phyloP scores from a whole-genome alignment of 306 rosid genomes.

The Inga oerstediana region DNA sequence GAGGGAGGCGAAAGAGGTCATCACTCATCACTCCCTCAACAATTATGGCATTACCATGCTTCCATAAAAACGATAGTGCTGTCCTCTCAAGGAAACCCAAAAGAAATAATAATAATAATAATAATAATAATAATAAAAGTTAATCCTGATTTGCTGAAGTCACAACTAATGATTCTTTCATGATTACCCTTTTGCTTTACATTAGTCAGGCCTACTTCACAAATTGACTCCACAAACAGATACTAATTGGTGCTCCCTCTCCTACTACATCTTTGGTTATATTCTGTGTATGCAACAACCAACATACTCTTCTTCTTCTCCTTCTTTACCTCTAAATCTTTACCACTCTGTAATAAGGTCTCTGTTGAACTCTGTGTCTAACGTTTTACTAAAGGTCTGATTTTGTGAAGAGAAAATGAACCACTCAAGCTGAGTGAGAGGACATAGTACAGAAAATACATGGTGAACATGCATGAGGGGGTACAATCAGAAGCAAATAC shows the following conservation, averaged over 20 bases:
- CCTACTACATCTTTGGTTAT: neutral
- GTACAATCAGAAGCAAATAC: slow-evolving; percentile 37
- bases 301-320: slow-evolving; percentile 26
- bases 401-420: slow-evolving; percentile 32
- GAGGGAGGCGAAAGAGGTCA: slow-evolving; percentile 2
- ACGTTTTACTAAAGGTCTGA: neutral
- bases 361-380: no score
- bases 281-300: slow-evolving; percentile 24
- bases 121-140: neutral
- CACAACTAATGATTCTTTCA: slow-evolving; percentile 34
- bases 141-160: slow-evolving; percentile 33
- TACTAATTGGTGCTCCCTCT: slow-evolving; percentile 19
- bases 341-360: neutral
- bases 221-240: slow-evolving; percentile 18
- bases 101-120: neutral
- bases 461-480: slow-evolving; percentile 27
- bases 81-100: slow-evolving; percentile 22
- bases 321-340: slow-evolving; percentile 4
- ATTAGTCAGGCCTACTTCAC: neutral
- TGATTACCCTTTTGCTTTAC: slow-evolving; percentile 34
- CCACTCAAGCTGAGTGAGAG: slow-evolving; percentile 21
- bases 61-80: slow-evolving; percentile 24
- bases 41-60: slow-evolving; percentile 39
- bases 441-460: slow-evolving; percentile 28
- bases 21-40: neutral